Base-by-base conservation (phyloP, 2,329 filamentous ascomycete genomes). In the Epichloe coenophiala region DNA sequence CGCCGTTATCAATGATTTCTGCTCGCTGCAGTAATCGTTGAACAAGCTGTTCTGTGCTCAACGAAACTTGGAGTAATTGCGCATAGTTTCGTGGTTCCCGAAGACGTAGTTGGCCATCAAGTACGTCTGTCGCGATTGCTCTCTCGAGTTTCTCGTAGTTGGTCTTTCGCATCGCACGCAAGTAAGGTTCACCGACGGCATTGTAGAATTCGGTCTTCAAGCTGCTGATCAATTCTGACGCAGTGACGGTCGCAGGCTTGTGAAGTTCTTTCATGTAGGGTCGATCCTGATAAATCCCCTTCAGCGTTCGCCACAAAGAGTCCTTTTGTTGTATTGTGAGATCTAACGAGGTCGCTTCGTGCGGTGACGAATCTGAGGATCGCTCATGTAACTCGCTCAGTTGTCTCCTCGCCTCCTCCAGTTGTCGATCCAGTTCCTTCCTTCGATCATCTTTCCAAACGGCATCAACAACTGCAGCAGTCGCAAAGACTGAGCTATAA, bases 401-500 rank as follows among this genome's bases (percentile, higher is more conserved):
- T 49, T 73, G 73, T 51, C 70, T 65, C 52, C 70, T 74, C 6
- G 76, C 74, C 49, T 77, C 70, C 31, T 76, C 73, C 56, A 87
- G 75, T 51, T 77, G 75, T 19, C 66, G 61, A 50, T 88, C 81
- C 68, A 85, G 78, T 55, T 82, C 74, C 54, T 71, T 71, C 45
- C 76, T 72, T 54, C 78, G 71, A 40, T 70, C 68, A 50, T 78
- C 71, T 61, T 87, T 86, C 33, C 68, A 63, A 31, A 71, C 69
- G 5, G 77, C 76, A 62, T 88, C 84, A 33, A 77, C 68, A 3
- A 84, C 68, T 11, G 81, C 75, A 2, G 81, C 83, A 2, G 79
- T 77, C 5, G 80, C 82, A 59, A 86, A 77, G 50, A 84, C 75
- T 36, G 80, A 78, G 27, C 83, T 83, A 60, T 86, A 87, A 62